phyloP scores from a whole-genome alignment of 768 basidiomycete genomes.

The Boletus rubroflammeus region DNA sequence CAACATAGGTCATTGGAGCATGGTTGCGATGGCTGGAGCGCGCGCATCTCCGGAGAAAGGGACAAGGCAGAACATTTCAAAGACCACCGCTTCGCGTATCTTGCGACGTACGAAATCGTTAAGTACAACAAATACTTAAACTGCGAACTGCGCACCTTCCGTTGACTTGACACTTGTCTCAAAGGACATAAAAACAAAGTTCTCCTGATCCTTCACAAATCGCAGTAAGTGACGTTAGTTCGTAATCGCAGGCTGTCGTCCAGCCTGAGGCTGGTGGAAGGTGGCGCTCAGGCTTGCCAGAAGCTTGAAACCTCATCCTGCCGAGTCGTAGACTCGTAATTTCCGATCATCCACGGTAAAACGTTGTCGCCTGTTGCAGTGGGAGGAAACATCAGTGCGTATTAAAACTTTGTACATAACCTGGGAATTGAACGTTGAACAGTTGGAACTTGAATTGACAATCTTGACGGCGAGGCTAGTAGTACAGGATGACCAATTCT shows the following conservation, averaged over 20 bases:
- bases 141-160: slow-evolving; percentile 8
- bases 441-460: neutral
- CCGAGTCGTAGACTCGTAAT: neutral
- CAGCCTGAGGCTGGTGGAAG: neutral
- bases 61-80: neutral
- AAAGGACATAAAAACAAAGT: neutral
- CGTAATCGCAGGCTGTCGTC: neutral
- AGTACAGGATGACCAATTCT: neutral
- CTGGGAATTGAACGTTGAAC: neutral
- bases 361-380: neutral
- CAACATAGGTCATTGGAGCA: neutral
- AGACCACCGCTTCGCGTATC: neutral
- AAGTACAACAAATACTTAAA: too few species aligned
- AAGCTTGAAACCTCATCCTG: neutral
- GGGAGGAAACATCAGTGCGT: neutral
- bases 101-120: neutral
- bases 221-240: neutral
- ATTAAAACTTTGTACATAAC: neutral
- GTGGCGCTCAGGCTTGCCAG: too few species aligned
- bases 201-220: neutral
- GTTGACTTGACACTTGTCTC: neutral
- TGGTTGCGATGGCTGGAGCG: neutral
- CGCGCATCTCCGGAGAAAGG: neutral
- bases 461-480: neutral
- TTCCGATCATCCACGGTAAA: neutral